Evolutionary conservation across 2,329 filamentous ascomycete genomes (phyloP).

Genomic region (Camillea tinctor): DNA sequence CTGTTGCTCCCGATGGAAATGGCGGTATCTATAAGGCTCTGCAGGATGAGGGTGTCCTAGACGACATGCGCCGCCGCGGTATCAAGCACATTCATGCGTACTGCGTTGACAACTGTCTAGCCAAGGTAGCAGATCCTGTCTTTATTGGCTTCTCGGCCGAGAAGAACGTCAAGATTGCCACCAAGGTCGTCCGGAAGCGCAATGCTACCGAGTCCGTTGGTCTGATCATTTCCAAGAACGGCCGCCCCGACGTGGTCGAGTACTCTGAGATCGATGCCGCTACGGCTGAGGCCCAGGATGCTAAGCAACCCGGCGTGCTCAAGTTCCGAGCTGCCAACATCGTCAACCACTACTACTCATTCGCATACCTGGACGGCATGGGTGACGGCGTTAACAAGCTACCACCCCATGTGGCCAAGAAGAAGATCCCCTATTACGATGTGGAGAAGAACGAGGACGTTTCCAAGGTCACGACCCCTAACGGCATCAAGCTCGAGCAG

Average conservation of each 20-base stretch:
- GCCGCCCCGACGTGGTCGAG: conserved; percentile 94
- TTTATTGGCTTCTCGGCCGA: conserved; percentile 92
- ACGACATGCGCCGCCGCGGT: conserved; percentile 84
- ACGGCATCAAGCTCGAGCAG: conserved; percentile 98
- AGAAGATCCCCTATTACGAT: conserved; percentile 94
- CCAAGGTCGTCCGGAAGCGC: conserved; percentile 98
- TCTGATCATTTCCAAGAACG: conserved; percentile 91
- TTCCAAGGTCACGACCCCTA: conserved; percentile 74
- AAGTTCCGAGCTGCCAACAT: conserved; percentile 99
- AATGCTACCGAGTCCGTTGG: conserved; percentile 95
- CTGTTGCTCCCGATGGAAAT: conserved; percentile 95
- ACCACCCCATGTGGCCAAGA: conserved; percentile 92
- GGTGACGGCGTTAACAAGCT: conserved; percentile 82
- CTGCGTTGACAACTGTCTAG: conserved; percentile 99
- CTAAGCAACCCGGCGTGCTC: conserved; percentile 75
- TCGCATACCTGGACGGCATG: conserved; percentile 86
- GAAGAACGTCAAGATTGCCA: conserved; percentile 90
- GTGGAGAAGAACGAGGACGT: conserved; percentile 73
- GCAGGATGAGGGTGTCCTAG: conserved; percentile 60
- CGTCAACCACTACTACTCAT: conserved; percentile 99
- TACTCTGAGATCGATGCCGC: conserved; percentile 94
- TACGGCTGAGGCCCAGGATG: conserved; percentile 85
- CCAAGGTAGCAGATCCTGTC: conserved; percentile 93
- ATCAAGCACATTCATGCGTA: conserved; percentile 96
- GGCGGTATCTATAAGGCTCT: conserved; percentile 95